Evolutionary conservation across 2,329 filamentous ascomycete genomes (phyloP).

Genomic region (Decorospora gaudefroyi): DNA sequence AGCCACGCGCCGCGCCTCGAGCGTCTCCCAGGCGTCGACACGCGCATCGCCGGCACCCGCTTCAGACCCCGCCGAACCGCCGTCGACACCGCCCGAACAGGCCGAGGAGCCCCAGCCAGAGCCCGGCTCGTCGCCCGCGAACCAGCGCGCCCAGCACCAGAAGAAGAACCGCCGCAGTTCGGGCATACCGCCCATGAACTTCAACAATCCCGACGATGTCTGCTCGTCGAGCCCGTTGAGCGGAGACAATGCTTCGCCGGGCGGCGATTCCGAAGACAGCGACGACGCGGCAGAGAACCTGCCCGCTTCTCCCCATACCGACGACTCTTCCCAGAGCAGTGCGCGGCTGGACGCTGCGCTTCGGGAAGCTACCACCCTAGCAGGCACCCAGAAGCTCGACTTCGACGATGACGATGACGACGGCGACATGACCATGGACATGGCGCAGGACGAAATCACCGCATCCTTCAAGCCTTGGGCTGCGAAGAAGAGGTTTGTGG

Average conservation of each 20-base stretch:
- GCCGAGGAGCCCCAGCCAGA: slow-evolving; percentile 63
- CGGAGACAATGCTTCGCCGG: slow-evolving; percentile 53
- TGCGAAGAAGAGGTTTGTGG: slow-evolving; percentile 59
- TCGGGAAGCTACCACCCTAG: slow-evolving; percentile 72
- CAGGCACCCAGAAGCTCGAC: slow-evolving; percentile 71
- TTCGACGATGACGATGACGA: slow-evolving; percentile 55
- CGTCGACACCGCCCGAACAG: slow-evolving; percentile 66
- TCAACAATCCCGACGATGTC: slow-evolving; percentile 66
- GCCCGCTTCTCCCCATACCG: slow-evolving; percentile 59
- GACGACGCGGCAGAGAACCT: slow-evolving; percentile 72
- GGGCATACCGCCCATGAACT: slow-evolving; percentile 65
- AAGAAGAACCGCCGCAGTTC: slow-evolving; percentile 66
- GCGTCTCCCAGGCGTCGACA: slow-evolving; percentile 50
- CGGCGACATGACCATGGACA: slow-evolving; percentile 57
- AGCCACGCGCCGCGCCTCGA: slow-evolving; percentile 73
- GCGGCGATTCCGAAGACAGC: slow-evolving; percentile 63
- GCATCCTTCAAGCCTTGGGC: slow-evolving; percentile 75
- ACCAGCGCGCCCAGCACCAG: slow-evolving; percentile 68
- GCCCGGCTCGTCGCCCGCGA: slow-evolving; percentile 63
- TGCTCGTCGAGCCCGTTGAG: slow-evolving; percentile 81
- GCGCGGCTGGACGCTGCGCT: slow-evolving; percentile 77
- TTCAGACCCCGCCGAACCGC: slow-evolving; percentile 60
- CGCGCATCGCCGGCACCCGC: slow-evolving; percentile 41
- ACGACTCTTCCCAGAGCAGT: slow-evolving; percentile 66
- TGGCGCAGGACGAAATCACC: slow-evolving; percentile 69